These are phyloP conservation scores for Flaveria trinervia DNA, from an alignment of 129 eudicot genomes.

Conservation along the genomic window DNA sequence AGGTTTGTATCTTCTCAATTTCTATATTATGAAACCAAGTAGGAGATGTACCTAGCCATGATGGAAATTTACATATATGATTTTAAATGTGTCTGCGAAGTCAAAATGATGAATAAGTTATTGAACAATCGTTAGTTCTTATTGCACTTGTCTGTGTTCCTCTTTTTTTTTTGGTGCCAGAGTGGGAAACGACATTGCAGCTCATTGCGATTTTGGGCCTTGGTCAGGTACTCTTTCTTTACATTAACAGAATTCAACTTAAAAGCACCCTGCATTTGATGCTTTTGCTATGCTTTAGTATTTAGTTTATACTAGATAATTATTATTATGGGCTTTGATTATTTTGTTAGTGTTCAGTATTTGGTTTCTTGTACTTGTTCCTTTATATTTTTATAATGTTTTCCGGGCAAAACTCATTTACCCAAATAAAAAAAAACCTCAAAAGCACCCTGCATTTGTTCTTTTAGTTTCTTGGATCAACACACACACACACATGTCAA, in stretches of 20 bases:
- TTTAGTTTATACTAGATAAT: no score
- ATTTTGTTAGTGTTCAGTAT: no score
- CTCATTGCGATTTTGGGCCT: conserved; percentile 68
- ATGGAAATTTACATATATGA: conserved; percentile 24
- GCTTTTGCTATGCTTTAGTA: no score
- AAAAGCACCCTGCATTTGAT: neutral
- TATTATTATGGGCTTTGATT: no score
- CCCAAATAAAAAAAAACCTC: no score
- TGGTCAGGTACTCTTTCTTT: conserved; percentile 60
- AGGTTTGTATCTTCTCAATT: conserved; percentile 55
- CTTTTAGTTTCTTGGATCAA: conserved; percentile 17
- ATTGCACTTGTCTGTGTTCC: conserved; percentile 7
- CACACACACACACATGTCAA: neutral
- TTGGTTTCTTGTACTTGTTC: no score
- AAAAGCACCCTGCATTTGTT: neutral
- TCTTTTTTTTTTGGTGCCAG: conserved; percentile 38
- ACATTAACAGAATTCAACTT: conserved; percentile 4
- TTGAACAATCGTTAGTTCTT: neutral
- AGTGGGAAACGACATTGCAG: conserved; percentile 92
- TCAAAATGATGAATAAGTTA: neutral
- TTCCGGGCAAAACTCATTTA: no score
- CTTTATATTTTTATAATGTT: no score
- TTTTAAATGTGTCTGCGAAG: neutral
- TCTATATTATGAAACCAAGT: conserved; percentile 14
- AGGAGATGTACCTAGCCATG: conserved; percentile 4